Evolutionary conservation across 805 yeast genomes (phyloP).

Genomic region (Barnettozyma sucrosica): DNA sequence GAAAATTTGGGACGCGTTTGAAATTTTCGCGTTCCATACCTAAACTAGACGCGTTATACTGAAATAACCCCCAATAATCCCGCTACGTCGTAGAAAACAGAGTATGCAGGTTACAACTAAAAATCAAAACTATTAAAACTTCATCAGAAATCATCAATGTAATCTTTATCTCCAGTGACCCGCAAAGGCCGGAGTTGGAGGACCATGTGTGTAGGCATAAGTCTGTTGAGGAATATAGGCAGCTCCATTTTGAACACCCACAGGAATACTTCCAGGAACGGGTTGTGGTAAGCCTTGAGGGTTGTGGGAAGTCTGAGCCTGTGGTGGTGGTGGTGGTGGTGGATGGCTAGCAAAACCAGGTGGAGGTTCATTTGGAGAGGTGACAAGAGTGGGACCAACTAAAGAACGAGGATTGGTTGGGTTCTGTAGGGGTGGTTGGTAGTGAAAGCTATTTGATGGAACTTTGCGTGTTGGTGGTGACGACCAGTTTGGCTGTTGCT

Average conservation of each 20-base stretch:
- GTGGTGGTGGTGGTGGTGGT: constrained; percentile 6
- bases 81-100: no score
- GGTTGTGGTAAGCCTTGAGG: constrained; percentile 1
- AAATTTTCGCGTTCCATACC: no score
- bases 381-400: not conserved
- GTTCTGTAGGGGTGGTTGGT: not conserved
- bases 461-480: constrained; percentile 4
- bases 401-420: constrained; percentile 1
- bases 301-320: not conserved
- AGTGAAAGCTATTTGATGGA: not conserved
- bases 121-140: not conserved
- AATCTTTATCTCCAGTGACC: constrained; percentile 24
- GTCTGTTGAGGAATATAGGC: constrained; percentile 29
- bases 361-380: not conserved
- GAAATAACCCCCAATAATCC: no score
- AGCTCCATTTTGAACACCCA: constrained; percentile 6
- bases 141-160: not conserved
- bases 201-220: constrained; percentile 26
- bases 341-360: not conserved
- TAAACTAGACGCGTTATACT: not conserved
- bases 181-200: constrained; percentile 24
- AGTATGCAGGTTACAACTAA: not conserved
- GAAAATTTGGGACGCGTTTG: not conserved
- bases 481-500: not conserved
- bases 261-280: constrained; percentile 4